phyloP scores from a whole-genome alignment of 148 eudicot genomes.

The Rhododendron molle region DNA sequence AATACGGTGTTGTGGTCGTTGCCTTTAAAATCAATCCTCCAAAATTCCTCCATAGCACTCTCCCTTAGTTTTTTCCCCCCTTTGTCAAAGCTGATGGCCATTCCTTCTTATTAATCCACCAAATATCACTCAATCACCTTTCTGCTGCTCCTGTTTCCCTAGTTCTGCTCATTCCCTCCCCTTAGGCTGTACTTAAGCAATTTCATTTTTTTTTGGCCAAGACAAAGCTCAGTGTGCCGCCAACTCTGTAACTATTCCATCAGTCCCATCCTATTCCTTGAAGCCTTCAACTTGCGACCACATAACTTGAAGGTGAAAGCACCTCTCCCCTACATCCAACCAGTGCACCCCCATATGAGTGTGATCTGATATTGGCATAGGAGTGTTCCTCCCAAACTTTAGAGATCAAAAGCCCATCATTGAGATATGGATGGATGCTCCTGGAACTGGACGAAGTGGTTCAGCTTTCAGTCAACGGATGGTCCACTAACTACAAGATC shows the following conservation, averaged over 20 bases:
- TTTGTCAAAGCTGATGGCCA: neutral
- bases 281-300: neutral
- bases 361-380: neutral
- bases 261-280: neutral
- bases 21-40: neutral
- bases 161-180: neutral
- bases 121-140: neutral
- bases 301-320: neutral
- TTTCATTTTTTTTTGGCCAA: neutral
- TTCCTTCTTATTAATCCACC: neutral
- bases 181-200: neutral
- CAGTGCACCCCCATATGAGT: neutral
- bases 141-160: neutral
- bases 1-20: neutral
- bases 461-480: neutral
- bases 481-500: neutral
- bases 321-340: neutral
- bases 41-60: neutral
- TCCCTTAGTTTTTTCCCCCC: neutral
- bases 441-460: neutral
- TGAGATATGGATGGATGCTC: neutral
- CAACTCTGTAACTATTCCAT: neutral
- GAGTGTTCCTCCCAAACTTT: neutral
- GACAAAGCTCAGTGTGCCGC: neutral
- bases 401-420: neutral